Percentiles rank a stretch among this genome's conserved stretches.
Evolutionary conservation across 139 green algal species (phyloP).

Genomic region (Spirogloea muscicola): DNA sequence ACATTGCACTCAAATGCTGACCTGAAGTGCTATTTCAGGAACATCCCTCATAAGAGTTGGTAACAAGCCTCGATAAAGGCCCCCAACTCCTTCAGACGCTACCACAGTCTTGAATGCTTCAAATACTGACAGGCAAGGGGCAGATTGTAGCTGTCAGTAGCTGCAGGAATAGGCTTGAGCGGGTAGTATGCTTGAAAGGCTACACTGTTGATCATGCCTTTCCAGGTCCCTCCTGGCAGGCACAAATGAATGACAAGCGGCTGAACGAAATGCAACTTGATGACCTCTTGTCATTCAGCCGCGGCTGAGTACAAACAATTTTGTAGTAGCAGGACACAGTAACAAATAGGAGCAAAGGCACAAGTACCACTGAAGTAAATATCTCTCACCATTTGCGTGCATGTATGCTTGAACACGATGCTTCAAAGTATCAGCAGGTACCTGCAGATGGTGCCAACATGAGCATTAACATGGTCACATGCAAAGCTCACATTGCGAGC

Average conservation of each 20-base stretch:
- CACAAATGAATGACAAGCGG: too few relatives aligned
- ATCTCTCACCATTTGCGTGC: conserved; percentile 52
- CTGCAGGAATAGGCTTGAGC: background rate
- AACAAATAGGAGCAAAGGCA: too few relatives aligned
- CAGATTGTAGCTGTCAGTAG: background rate
- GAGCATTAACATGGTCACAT: background rate
- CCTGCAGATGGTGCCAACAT: conserved; percentile 52
- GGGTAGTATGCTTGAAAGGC: background rate
- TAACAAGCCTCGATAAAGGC: conserved; percentile 68
- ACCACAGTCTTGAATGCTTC: conserved; percentile 51
- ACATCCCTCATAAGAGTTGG: conserved; percentile 69
- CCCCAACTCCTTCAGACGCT: conserved; percentile 53
- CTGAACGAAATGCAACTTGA: too few relatives aligned
- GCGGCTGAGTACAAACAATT: background rate
- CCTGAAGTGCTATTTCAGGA: conserved; percentile 71
- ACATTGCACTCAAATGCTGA: too few relatives aligned
- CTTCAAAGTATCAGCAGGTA: conserved; percentile 71
- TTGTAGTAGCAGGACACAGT: background rate
- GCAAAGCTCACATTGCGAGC: conserved; percentile 51
- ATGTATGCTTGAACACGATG: conserved; percentile 75
- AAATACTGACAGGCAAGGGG: conserved; percentile 35
- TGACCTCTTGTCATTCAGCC: background rate
- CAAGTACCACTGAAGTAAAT: too few relatives aligned
- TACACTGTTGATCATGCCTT: background rate
- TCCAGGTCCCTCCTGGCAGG: too few relatives aligned